phyloP scores from a whole-genome alignment of 2,329 filamentous ascomycete species.

The Ophiostoma pallidulum region DNA sequence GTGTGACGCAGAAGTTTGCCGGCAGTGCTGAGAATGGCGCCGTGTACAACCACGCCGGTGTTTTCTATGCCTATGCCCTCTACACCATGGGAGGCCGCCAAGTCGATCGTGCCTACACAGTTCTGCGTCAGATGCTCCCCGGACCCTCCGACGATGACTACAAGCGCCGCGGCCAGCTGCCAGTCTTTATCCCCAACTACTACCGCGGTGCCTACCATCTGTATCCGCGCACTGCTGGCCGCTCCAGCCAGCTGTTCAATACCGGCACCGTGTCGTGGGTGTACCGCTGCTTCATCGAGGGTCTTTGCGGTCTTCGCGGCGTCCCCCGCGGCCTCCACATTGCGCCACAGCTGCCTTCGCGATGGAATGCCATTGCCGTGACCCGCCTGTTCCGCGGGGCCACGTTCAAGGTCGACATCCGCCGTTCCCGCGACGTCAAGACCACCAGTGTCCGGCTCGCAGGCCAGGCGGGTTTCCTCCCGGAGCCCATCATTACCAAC shows the following conservation, averaged over 20 bases:
- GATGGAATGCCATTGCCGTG: conserved; percentile 39
- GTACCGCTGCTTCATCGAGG: conserved; percentile 46
- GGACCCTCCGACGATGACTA: conserved; percentile 43
- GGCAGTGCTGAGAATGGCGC: conserved; percentile 49
- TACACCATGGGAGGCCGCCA: conserved; percentile 37
- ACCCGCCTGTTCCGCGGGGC: conserved; percentile 41
- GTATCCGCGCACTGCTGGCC: conserved; percentile 42
- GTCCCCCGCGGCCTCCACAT: conserved; percentile 37
- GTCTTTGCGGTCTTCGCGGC: conserved; percentile 43
- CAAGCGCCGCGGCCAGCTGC: conserved; percentile 43
- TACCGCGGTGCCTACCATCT: conserved; percentile 42
- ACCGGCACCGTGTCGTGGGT: conserved; percentile 49
- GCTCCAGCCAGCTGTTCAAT: conserved; percentile 49
- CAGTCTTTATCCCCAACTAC: conserved; percentile 50
- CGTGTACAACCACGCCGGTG: conserved; percentile 48
- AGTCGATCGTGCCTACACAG: conserved; percentile 39
- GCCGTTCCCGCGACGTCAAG: conserved; percentile 28
- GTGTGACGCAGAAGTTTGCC: conserved; percentile 49
- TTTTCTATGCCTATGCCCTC: conserved; percentile 45
- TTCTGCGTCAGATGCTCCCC: conserved; percentile 44
- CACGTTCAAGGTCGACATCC: conserved; percentile 37
- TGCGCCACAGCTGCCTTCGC: conserved; percentile 40
- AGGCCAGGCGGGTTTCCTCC: conserved; percentile 29
- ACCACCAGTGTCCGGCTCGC: conserved; percentile 33
- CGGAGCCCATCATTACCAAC: conserved; percentile 30